Evolutionary conservation across 2,329 filamentous ascomycete species (phyloP).

Genomic region (Penicillium sp.): DNA sequence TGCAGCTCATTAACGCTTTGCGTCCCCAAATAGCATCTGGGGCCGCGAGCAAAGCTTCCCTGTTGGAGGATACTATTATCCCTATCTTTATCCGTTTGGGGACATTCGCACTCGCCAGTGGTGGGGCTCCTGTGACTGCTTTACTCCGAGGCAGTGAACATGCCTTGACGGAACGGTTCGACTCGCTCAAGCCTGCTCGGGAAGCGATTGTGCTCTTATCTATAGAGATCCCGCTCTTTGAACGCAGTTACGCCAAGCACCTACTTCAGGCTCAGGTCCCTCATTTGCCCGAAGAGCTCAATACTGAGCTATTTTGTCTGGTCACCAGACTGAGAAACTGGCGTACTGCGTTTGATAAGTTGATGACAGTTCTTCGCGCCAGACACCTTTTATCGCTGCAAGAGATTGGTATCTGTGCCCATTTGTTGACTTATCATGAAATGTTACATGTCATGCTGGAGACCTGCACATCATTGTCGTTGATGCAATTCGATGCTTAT

Average conservation of each 20-base stretch:
- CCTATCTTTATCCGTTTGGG: conserved; percentile 27
- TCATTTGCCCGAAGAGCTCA: conserved; percentile 13
- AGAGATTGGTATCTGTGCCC: conserved; percentile 15
- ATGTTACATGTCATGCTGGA: conserved; percentile 19
- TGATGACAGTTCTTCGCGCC: conserved; percentile 9
- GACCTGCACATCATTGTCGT: conserved; percentile 16
- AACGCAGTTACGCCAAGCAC: conserved; percentile 16
- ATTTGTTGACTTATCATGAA: conserved; percentile 22
- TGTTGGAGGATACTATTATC: conserved; percentile 22
- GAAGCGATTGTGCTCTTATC: conserved; percentile 21
- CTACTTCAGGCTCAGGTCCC: conserved; percentile 4
- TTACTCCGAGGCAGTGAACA: conserved; percentile 12
- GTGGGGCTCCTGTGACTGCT: conserved; percentile 8
- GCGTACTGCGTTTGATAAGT: conserved; percentile 17
- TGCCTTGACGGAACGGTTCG: conserved; percentile 4
- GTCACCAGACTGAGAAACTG: conserved; percentile 17
- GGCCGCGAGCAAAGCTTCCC: conserved; percentile 3
- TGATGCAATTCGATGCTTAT: conserved; percentile 19
- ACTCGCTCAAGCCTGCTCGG: conserved; percentile 21
- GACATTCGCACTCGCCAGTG: conserved; percentile 14
- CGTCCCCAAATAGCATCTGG: conserved; percentile 10
- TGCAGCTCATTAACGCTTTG: conserved; percentile 20
- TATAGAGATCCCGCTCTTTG: conserved; percentile 20
- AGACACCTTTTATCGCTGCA: conserved; percentile 8
- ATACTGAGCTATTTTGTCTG: conserved; percentile 11